Percentiles rank a stretch among this genome's conserved stretches.
Evolutionary conservation across 768 basidiomycete genomes (phyloP).

Genomic region (Suillus tomentosus): DNA sequence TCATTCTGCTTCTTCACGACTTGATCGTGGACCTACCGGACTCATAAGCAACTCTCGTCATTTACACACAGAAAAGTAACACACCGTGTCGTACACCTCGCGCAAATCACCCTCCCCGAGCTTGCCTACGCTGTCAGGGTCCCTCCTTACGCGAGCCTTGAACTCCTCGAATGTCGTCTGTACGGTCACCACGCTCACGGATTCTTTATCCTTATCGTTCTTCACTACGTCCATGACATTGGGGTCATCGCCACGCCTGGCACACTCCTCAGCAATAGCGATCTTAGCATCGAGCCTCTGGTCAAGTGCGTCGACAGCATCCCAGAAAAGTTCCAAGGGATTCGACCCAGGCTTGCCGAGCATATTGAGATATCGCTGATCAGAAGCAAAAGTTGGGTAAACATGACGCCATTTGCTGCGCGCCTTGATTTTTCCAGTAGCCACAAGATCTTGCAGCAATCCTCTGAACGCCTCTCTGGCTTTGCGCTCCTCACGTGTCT

Average conservation of each 20-base stretch:
- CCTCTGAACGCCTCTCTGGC: conserved; percentile 92
- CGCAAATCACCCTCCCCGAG: conserved; percentile 55
- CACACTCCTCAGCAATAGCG: conserved; percentile 60
- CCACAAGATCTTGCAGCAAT: conserved; percentile 71
- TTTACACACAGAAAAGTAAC: conserved; percentile 24
- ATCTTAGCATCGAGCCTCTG: conserved; percentile 83
- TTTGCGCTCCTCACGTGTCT: conserved; percentile 82
- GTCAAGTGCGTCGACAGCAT: conserved; percentile 83
- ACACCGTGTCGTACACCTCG: conserved; percentile 64
- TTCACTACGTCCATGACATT: conserved; percentile 42
- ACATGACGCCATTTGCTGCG: conserved; percentile 91
- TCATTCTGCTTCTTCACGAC: conserved; percentile 78
- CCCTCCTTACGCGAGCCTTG: conserved; percentile 51
- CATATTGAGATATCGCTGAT: conserved; percentile 83
- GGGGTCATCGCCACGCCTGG: conserved; percentile 44
- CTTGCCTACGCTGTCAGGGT: conserved; percentile 51
- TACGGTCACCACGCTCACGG: conserved; percentile 44
- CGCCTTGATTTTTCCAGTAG: conserved; percentile 68
- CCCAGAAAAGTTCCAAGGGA: conserved; percentile 97
- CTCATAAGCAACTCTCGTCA: conserved; percentile 6
- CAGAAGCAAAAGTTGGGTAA: conserved; percentile 73
- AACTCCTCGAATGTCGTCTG: conserved; percentile 71
- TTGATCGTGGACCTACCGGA: conserved; percentile 64
- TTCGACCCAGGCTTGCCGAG: conserved; percentile 94
- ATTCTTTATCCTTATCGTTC: conserved; percentile 29